These are phyloP conservation scores for Pestalotiopsis sp. DNA, from an alignment of 2,329 filamentous ascomycete species.

Conservation along the genomic window DNA sequence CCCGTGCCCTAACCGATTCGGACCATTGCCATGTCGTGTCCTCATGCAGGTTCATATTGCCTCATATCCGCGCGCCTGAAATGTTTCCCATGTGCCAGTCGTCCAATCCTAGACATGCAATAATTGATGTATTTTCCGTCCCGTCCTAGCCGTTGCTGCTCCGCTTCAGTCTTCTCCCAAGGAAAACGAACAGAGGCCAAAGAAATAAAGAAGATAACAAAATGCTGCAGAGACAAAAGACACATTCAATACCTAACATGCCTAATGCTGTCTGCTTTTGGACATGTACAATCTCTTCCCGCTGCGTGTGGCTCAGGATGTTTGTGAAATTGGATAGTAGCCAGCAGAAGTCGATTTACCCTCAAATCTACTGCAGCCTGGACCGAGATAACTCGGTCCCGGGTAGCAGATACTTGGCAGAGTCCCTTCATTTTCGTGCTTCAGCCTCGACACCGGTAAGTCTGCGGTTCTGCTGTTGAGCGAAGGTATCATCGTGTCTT, in stretches of 20 bases:
- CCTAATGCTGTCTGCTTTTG: background rate
- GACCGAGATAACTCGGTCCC: conserved; percentile 40
- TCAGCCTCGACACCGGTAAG: conserved; percentile 44
- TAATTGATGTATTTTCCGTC: background rate
- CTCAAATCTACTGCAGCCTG: conserved; percentile 54
- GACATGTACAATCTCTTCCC: background rate
- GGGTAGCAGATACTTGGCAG: conserved; percentile 53
- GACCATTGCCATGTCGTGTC: background rate
- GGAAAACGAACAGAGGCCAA: background rate
- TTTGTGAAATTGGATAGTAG: conserved; percentile 57
- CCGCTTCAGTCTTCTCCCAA: background rate
- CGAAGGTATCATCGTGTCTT: conserved; percentile 29
- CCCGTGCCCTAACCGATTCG: background rate
- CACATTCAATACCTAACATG: background rate
- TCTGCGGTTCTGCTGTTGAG: conserved; percentile 34
- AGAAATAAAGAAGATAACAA: background rate
- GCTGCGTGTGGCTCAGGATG: conserved; percentile 39
- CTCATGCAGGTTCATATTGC: conserved; percentile 2
- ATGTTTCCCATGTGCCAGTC: background rate
- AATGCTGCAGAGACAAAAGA: background rate
- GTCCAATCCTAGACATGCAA: background rate
- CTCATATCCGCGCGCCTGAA: background rate
- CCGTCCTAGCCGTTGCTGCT: background rate
- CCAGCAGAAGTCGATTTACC: conserved; percentile 54
- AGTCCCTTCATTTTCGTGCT: conserved; percentile 50